These are phyloP conservation scores for Mycena vitilis DNA, from an alignment of 768 basidiomycete species.

Conservation along the genomic window DNA sequence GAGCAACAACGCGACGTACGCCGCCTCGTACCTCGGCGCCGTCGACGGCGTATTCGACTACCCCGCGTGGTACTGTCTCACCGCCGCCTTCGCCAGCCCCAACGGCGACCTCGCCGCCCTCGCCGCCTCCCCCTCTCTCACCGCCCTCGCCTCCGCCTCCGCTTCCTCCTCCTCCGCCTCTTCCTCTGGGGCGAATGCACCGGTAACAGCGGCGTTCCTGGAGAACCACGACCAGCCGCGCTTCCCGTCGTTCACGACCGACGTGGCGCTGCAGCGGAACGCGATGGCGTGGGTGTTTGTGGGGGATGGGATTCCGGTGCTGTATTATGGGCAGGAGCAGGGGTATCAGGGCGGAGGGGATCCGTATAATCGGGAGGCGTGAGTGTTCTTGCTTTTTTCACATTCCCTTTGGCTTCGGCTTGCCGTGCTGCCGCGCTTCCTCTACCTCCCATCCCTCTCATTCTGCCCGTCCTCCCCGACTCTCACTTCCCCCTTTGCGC, in stretches of 20 bases:
- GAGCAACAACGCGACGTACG: slow-evolving; percentile 43
- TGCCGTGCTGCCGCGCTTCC: too few species aligned
- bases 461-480: not conserved
- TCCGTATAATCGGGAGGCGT: slow-evolving; percentile 75
- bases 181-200: too few species aligned
- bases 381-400: slow-evolving; percentile 32
- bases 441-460: not conserved
- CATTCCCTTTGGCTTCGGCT: not conserved
- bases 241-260: slow-evolving; percentile 63
- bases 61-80: slow-evolving; percentile 65
- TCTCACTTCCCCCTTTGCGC: not conserved
- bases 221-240: slow-evolving; percentile 79
- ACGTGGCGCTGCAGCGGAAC: slow-evolving; percentile 62
- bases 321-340: slow-evolving; percentile 82
- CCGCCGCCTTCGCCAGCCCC: slow-evolving; percentile 64
- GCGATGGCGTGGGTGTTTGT: slow-evolving; percentile 74
- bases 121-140: slow-evolving; percentile 41
- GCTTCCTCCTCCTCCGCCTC: slow-evolving; percentile 36
- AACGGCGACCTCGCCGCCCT: slow-evolving; percentile 60
- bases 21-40: slow-evolving; percentile 56
- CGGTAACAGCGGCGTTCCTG: slow-evolving; percentile 66
- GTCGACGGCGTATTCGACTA: slow-evolving; percentile 72
- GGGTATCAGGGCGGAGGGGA: slow-evolving; percentile 66
- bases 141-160: slow-evolving; percentile 52
- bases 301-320: slow-evolving; percentile 75